Evolutionary conservation across 176 grass and related monocot species (phyloP), one percentile per base, ranked within the genome.

Genomic region (Cocos nucifera): DNA sequence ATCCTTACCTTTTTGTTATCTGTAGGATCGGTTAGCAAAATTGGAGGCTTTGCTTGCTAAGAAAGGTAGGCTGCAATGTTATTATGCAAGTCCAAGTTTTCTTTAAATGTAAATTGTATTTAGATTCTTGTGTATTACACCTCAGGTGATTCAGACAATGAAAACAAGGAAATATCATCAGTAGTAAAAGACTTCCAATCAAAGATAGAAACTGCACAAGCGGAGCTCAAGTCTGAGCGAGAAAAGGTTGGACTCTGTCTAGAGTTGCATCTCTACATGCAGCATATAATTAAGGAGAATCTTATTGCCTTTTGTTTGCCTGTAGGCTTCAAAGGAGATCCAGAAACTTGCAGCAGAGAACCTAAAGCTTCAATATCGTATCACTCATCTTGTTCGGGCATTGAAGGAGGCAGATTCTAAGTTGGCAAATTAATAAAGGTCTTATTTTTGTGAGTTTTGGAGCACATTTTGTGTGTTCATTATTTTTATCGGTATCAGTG

Each of bases 1-100:
- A 44, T 44, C 35, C 9, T 44, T 44, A 44, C 35, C 14, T 6
- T 62, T 16, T 27, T 51, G 4, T 59, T 32, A 30, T 22, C 17
- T 63, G 19, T 59, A 73, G 70, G 70, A 73, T 48, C 70, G 70
- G 12, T 39, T 73, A 26, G 51, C 58, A 55, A 62, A 63, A 50
- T 63, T 73, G 59, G 70, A 73, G 51, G 19, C 15, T 17, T 22
- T 63, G 70, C 26, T 73, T 49, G 50, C 51, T 9, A 63, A 48
- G 15, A 49, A 71, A 60, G 69, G 70, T 73, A 63, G 44, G 22
- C 0, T 71, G 19, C 4, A 27, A 12, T 59, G 25, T 10, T 9
- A 44, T 44, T 28, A 5, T 3, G 3, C 58, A 51, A 15, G 16
- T 18, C 17, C 8, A 32, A 56, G 65, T 32, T 48, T 12, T 55